Conservation (phyloP, 176 grass and related monocot genomes). For the Avena sativa region DNA sequence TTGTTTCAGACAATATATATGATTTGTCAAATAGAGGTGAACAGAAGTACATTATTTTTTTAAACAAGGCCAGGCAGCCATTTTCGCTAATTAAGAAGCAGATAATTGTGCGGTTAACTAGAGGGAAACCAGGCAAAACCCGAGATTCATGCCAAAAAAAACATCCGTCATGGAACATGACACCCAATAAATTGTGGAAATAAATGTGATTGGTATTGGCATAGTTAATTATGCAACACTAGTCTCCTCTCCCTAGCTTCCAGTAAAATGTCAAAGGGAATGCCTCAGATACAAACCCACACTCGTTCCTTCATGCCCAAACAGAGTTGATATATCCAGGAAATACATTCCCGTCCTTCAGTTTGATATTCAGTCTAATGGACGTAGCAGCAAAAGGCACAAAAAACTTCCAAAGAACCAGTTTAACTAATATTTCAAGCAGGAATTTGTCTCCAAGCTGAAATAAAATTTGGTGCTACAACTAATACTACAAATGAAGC, state of each 20-base stretch:
- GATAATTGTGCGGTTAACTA: neutral
- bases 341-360: neutral
- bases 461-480: conserved; percentile 5
- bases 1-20: neutral
- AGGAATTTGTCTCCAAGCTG: conserved; percentile 4
- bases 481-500: neutral
- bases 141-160: neutral
- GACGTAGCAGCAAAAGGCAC: neutral
- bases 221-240: neutral
- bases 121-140: neutral
- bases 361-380: neutral
- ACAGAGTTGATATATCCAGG: neutral
- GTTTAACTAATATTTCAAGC: too few relatives aligned
- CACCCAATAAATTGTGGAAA: neutral
- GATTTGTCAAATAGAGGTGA: neutral
- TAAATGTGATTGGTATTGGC: neutral
- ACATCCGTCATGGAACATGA: neutral
- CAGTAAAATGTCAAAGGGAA: conserved; percentile 16
- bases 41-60: neutral
- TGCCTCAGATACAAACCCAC: neutral
- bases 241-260: neutral
- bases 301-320: neutral
- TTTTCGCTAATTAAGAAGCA: neutral
- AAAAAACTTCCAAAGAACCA: conserved; percentile 2
- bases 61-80: neutral